Conservation (phyloP, 257 asterid genomes). For the Eucommia ulmoides region DNA sequence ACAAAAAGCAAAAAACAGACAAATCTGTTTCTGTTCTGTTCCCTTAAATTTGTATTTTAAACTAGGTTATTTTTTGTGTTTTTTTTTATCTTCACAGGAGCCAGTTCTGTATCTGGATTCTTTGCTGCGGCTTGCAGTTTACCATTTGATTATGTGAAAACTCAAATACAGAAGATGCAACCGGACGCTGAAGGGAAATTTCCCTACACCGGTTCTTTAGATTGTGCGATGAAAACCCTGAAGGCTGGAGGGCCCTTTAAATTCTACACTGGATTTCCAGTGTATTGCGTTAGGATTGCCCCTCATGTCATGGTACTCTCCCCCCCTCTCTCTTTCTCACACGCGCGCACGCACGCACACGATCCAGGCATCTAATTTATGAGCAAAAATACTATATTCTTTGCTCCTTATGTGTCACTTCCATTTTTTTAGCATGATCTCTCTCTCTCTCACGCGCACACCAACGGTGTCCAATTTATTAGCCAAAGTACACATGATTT, state of each 20-base stretch:
- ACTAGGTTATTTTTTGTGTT: neutral
- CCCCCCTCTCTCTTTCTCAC: slow-evolving; percentile 12
- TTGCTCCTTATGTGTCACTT: no score
- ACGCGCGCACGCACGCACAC: neutral
- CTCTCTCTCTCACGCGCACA: no score
- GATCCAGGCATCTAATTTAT: neutral
- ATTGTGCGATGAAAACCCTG: slow-evolving; percentile 66
- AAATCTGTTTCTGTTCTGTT: no score
- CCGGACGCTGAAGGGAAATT: slow-evolving; percentile 78
- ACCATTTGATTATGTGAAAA: slow-evolving; percentile 88
- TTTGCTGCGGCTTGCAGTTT: slow-evolving; percentile 91
- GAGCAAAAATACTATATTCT: neutral
- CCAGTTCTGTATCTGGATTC: slow-evolving; percentile 83
- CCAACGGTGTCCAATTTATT: no score
- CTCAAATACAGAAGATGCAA: slow-evolving; percentile 96
- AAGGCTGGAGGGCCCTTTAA: slow-evolving; percentile 76
- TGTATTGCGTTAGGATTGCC: slow-evolving; percentile 86
- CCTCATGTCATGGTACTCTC: slow-evolving; percentile 94
- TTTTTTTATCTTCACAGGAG: slow-evolving; percentile 33
- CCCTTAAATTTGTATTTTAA: neutral
- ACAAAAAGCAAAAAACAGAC: no score
- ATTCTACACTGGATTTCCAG: slow-evolving; percentile 92
- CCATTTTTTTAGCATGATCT: no score
- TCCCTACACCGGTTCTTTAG: slow-evolving; percentile 80
- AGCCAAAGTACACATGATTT: no score